Base-by-base conservation (phyloP, 108 stramenopile genomes). In the Cyclostephanos invisitatus region DNA sequence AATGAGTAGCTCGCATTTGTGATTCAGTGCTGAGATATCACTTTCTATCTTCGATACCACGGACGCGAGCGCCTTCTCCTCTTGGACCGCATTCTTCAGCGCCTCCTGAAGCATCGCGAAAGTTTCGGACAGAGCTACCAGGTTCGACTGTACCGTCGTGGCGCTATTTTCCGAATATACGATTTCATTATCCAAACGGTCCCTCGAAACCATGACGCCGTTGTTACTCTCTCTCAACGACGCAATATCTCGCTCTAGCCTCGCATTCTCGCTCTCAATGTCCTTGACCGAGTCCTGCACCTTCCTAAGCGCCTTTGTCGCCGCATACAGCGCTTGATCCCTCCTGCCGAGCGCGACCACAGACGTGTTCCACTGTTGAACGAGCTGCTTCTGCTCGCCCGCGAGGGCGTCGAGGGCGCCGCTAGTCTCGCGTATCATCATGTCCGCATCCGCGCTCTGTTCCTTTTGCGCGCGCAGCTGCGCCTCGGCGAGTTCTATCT, bases 311-410 rank as follows among this genome's bases (percentile, higher is more conserved):
- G 89, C 86, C 32, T 82, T 81, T 37, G 40, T 48, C 12, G 86
- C 90, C 10, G 85, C 88, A 15, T 82, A 72, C 3, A 93, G 87
- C 9, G 94, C 94, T 60, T 94, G 90, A 68, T 95, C 94, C 14
- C 94, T 67, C 40, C 88, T 59, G 25, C 65, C 76, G 9, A 94
- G 71, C 29, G 87, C 91, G 21, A 89, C 57, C 20, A 95, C 70
- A 1, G 89, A 84, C 28, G 86, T 61, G 60, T 88, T 87, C 94
- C 94, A 95, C 71, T 95, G 87, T 57, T 86, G 88, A 35, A 92
- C 76, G 37, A 95, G 82, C 48, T 86, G 90, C 53, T 85, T 86
- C 74, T 94, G 91, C 77, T 95, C 94, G 37, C 81, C 75, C 2
- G 80, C 70, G 46, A 93, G 85, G 24, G 84, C 64, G 11, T 91